A percentile compares a stretch with the other conserved stretches of the same genome.
Conservation (phyloP, 352 stramenopile species). For the Thalassiosira mediterranea region DNA sequence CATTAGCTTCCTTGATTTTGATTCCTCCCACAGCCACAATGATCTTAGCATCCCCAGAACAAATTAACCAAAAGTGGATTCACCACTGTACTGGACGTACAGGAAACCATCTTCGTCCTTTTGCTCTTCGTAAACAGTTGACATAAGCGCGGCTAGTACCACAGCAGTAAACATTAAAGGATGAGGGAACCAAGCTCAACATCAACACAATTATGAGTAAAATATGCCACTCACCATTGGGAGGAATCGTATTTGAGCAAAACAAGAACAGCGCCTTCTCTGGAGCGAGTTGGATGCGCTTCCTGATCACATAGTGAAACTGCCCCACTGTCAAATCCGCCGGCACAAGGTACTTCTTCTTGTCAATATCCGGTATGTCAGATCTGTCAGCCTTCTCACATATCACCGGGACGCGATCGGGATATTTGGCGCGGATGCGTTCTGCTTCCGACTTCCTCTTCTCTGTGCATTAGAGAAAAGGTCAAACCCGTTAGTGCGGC, state of each 20-base stretch:
- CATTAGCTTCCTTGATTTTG: no score
- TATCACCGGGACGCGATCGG: slow-evolving; percentile 95
- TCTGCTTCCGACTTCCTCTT: slow-evolving; percentile 97
- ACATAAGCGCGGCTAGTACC: slow-evolving; percentile 99
- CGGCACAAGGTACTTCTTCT: slow-evolving; percentile 99
- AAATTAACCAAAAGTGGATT: slow-evolving; percentile 99
- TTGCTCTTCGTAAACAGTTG: slow-evolving; percentile 99
- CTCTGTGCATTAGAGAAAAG: slow-evolving; percentile 73
- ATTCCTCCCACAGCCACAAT: no score
- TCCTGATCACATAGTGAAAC: slow-evolving; percentile 99
- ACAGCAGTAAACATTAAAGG: no score
- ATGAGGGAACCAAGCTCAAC: no score
- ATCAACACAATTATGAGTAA: no score
- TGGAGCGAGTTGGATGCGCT: slow-evolving; percentile 97
- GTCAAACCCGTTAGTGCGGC: neutral
- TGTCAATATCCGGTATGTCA: slow-evolving; percentile 99
- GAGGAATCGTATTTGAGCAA: slow-evolving; percentile 97
- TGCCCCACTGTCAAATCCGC: slow-evolving; percentile 96
- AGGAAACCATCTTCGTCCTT: slow-evolving; percentile 98
- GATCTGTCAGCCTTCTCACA: slow-evolving; percentile 94
- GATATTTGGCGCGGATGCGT: slow-evolving; percentile 98
- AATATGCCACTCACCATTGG: no score
- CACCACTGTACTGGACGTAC: slow-evolving; percentile 99
- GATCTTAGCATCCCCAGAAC: no score
- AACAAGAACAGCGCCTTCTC: slow-evolving; percentile 99